Evolutionary conservation across 257 asterid species (phyloP).

Genomic region (Gentiana straminea): DNA sequence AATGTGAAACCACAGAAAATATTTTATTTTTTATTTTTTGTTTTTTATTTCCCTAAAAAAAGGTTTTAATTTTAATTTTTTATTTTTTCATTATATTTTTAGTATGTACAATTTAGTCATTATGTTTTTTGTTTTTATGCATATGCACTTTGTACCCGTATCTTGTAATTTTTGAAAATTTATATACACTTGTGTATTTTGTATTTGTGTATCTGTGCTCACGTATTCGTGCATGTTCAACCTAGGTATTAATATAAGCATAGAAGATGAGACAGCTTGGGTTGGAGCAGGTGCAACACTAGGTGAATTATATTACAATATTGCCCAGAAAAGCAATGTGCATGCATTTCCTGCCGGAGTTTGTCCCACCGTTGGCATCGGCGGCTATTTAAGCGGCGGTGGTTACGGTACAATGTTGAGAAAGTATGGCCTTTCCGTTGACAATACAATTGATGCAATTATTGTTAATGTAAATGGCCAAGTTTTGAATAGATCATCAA

Average conservation of each 20-base stretch:
- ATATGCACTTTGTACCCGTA: too few species aligned
- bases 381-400: slow-evolving; percentile 4
- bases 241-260: neutral
- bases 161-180: too few species aligned
- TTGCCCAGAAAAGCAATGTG: neutral
- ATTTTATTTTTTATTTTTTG: too few species aligned
- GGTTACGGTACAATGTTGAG: slow-evolving; percentile 7
- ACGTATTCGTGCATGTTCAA: neutral
- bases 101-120: too few species aligned
- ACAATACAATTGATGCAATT: slow-evolving; percentile 1
- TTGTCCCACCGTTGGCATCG: neutral
- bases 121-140: too few species aligned
- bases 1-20: too few species aligned
- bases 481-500: neutral
- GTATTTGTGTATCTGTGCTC: too few species aligned
- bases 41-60: too few species aligned
- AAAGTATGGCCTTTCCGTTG: slow-evolving; percentile 5
- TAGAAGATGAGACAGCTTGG: slow-evolving; percentile 1
- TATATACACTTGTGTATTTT: too few species aligned
- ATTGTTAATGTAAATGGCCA: neutral
- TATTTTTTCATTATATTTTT: too few species aligned
- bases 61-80: too few species aligned
- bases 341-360: slow-evolving; percentile 1
- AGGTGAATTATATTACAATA: neutral
- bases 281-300: neutral